Percentiles rank a stretch among this genome's conserved stretches.
phyloP scores from a whole-genome alignment of 768 basidiomycete genomes.

The Tephrocybe sp. region DNA sequence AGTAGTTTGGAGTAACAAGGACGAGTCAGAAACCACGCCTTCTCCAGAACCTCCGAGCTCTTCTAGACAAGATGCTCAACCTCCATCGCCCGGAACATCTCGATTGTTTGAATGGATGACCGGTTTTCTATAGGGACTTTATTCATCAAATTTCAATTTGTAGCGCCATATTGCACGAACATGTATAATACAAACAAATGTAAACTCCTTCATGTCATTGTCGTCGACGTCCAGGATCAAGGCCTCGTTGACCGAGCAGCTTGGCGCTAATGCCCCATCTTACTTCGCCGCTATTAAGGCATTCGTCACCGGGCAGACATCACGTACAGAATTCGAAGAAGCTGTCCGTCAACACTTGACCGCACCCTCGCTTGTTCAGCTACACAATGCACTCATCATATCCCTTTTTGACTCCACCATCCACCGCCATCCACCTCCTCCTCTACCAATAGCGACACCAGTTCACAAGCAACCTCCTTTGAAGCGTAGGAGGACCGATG shows the following conservation, averaged over 20 bases:
- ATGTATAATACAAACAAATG: slow-evolving; percentile 8
- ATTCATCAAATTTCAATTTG: neutral
- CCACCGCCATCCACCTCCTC: slow-evolving; percentile 18
- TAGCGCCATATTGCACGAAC: slow-evolving; percentile 1
- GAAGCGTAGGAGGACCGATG: slow-evolving; percentile 61
- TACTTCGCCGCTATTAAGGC: slow-evolving; percentile 67
- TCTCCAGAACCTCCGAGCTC: slow-evolving; percentile 8
- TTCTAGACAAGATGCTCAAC: slow-evolving; percentile 12
- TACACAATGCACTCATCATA: slow-evolving; percentile 83
- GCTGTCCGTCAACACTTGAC: slow-evolving; percentile 60
- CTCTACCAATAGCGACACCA: slow-evolving; percentile 7
- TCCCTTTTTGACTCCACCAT: slow-evolving; percentile 77
- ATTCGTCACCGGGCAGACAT: slow-evolving; percentile 66
- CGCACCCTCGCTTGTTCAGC: slow-evolving; percentile 63
- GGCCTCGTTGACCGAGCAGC: slow-evolving; percentile 55
- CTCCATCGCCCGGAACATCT: slow-evolving; percentile 3
- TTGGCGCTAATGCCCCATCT: slow-evolving; percentile 55
- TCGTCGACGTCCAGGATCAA: slow-evolving; percentile 75
- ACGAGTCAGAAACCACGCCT: slow-evolving; percentile 10
- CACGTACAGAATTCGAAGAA: slow-evolving; percentile 76
- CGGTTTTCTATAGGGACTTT: slow-evolving; percentile 12
- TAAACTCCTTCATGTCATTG: slow-evolving; percentile 54
- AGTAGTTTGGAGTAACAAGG: slow-evolving; percentile 43
- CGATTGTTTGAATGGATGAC: slow-evolving; percentile 27
- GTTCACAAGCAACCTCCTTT: slow-evolving; percentile 64